Conservation (phyloP, 2,329 filamentous ascomycete species). For the Bipolaris oryzae region DNA sequence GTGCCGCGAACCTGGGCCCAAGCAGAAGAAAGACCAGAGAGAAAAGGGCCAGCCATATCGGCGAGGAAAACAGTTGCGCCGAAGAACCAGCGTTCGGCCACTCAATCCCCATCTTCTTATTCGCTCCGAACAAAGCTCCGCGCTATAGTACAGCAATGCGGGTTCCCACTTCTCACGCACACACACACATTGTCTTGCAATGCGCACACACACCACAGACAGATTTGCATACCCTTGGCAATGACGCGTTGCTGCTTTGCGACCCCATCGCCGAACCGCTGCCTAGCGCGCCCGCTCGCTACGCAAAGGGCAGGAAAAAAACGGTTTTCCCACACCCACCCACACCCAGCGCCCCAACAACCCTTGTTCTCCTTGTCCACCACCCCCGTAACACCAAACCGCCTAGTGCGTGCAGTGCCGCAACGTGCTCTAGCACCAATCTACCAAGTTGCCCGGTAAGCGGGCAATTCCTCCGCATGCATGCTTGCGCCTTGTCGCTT, state of each 20-base stretch:
- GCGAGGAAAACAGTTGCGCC: neutral
- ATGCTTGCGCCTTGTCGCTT: too few relatives aligned
- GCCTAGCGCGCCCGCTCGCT: neutral
- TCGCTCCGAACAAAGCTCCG: neutral
- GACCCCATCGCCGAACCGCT: constrained; percentile 3
- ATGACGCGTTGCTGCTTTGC: constrained; percentile 6
- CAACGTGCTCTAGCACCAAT: too few relatives aligned
- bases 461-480: too few relatives aligned
- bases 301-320: neutral
- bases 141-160: neutral
- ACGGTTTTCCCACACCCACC: neutral
- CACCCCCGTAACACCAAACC: neutral
- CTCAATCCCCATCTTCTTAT: constrained; percentile 1
- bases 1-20: neutral
- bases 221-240: neutral
- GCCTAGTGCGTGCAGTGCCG: neutral
- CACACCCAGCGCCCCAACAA: neutral
- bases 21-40: neutral
- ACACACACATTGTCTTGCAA: too few relatives aligned
- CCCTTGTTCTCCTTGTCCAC: neutral
- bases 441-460: too few relatives aligned
- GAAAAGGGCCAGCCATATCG: neutral
- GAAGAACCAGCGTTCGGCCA: constrained; percentile 6
- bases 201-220: too few relatives aligned
- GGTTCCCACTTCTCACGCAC: neutral